Conservation (phyloP, 129 eudicot species). For the Deinandra increscens region DNA sequence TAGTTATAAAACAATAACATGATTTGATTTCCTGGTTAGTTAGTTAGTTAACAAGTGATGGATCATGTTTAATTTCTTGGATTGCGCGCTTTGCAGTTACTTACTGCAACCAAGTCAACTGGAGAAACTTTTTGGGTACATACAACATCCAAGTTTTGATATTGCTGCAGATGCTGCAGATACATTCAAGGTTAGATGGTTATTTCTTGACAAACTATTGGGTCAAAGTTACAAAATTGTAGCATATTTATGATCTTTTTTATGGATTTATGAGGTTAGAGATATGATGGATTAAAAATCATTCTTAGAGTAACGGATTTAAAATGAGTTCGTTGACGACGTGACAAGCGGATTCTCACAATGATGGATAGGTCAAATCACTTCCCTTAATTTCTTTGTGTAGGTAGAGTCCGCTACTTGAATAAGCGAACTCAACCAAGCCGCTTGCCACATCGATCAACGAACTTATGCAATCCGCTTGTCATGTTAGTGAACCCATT, state of each 20-base stretch:
- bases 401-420: too few relatives aligned
- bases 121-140: conserved; percentile 64
- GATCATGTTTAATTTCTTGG: neutral
- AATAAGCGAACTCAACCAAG: too few relatives aligned
- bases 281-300: too few relatives aligned
- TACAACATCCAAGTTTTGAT: conserved; percentile 78
- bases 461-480: too few relatives aligned
- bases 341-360: too few relatives aligned
- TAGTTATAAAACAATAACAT: conserved; percentile 27
- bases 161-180: conserved; percentile 80
- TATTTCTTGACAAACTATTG: conserved; percentile 5
- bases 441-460: too few relatives aligned
- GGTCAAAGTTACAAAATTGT: neutral
- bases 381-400: too few relatives aligned
- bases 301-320: too few relatives aligned
- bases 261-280: too few relatives aligned
- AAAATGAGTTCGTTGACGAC: too few relatives aligned
- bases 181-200: conserved; percentile 67
- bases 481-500: too few relatives aligned
- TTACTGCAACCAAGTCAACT: conserved; percentile 54
- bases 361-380: too few relatives aligned
- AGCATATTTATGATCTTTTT: neutral
- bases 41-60: neutral
- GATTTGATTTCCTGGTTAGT: neutral
- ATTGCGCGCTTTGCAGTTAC: conserved; percentile 45